These are phyloP conservation scores for Aspergillus asperescens DNA, from an alignment of 495 filamentous ascomycete genomes.

Conservation along the genomic window DNA sequence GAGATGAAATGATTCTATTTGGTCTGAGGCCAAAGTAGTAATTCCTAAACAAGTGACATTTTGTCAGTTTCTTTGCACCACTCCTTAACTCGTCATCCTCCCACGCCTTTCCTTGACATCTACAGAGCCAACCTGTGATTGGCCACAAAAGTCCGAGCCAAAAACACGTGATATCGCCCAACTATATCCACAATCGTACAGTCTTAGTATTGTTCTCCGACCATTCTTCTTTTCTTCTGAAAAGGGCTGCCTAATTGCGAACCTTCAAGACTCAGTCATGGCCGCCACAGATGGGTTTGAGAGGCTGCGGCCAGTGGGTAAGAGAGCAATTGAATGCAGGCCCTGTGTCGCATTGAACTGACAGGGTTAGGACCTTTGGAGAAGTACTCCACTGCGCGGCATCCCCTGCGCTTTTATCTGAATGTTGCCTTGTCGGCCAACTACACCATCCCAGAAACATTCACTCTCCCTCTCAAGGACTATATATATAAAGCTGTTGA, in stretches of 20 bases:
- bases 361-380: slow-evolving; percentile 34
- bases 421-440: slow-evolving; percentile 38
- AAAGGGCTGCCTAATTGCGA: not conserved
- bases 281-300: slow-evolving; percentile 22
- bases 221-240: not conserved
- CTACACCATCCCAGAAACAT: slow-evolving; percentile 31
- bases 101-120: not conserved
- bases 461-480: slow-evolving; percentile 26
- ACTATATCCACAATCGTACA: no score
- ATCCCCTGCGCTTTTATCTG: slow-evolving; percentile 40
- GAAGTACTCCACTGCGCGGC: slow-evolving; percentile 39
- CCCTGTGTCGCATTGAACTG: not conserved
- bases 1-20: no score
- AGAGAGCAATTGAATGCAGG: slow-evolving; percentile 5
- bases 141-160: not conserved
- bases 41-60: no score
- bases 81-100: no score
- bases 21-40: no score
- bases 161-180: not conserved
- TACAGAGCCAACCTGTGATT: not conserved
- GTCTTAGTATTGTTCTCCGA: not conserved
- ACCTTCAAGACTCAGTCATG: not conserved
- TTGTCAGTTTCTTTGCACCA: no score
- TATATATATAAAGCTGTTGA: slow-evolving; percentile 36
- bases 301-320: slow-evolving; percentile 28